phyloP scores from a whole-genome alignment of 371 early-diverging fungal species.

The Mortierella sp. region DNA sequence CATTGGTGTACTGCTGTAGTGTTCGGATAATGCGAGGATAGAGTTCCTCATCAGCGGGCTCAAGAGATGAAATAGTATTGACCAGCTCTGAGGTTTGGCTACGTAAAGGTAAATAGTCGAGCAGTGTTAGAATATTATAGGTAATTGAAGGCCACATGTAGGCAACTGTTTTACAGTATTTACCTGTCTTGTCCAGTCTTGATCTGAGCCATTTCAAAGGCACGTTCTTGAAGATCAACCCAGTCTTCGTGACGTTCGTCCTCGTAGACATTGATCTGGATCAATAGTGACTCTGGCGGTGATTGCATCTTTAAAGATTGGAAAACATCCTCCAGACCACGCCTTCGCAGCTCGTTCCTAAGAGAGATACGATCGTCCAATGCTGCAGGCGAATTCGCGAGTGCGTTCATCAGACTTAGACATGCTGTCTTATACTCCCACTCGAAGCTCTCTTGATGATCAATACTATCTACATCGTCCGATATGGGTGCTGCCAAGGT shows the following conservation, averaged over 20 bases:
- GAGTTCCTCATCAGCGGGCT: conserved; percentile 47
- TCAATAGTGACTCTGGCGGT: conserved; percentile 60
- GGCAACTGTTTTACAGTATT: not conserved
- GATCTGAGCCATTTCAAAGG: conserved; percentile 34
- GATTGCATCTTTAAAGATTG: conserved; percentile 52
- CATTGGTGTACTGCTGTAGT: conserved; percentile 46
- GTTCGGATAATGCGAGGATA: conserved; percentile 43
- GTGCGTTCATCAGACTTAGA: conserved; percentile 64
- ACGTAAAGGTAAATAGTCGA: not conserved
- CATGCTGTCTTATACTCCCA: conserved; percentile 68
- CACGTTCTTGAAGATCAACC: conserved; percentile 63
- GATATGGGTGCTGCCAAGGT: conserved; percentile 50
- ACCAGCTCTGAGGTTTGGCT: conserved; percentile 34
- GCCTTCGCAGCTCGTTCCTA: conserved; percentile 67
- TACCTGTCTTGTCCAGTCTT: conserved; percentile 32
- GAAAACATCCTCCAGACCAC: conserved; percentile 69
- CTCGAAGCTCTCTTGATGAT: conserved; percentile 40
- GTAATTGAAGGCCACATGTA: not conserved
- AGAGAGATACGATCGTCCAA: conserved; percentile 66
- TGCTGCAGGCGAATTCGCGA: conserved; percentile 67
- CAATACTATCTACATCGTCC: conserved; percentile 17
- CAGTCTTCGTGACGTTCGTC: conserved; percentile 65
- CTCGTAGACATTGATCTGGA: conserved; percentile 61
- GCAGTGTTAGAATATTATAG: not conserved
- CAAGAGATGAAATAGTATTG: conserved; percentile 23